phyloP scores from a whole-genome alignment of 1,284 basidiomycete species.

The Rugosomyces carneus region DNA sequence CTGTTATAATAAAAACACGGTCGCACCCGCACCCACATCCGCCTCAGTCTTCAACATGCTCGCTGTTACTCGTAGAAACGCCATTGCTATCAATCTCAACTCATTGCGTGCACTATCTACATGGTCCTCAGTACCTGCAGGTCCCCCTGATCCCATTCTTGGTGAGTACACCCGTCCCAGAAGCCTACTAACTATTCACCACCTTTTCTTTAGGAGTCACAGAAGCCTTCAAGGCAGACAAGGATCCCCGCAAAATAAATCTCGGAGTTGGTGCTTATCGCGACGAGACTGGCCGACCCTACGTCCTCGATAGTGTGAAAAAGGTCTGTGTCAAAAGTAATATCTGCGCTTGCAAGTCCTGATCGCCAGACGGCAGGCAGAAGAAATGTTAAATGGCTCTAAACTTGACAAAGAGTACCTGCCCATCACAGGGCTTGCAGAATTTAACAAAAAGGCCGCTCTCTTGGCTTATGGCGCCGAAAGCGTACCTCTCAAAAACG shows the following conservation, averaged over 20 bases:
- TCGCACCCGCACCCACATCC: conserved; percentile 10
- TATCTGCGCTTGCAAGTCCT: conserved; percentile 3
- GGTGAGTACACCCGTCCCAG: conserved; percentile 41
- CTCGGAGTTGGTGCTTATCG: conserved; percentile 94
- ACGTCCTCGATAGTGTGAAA: conserved; percentile 86
- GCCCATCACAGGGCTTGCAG: conserved; percentile 87
- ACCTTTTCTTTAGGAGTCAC: conserved; percentile 55
- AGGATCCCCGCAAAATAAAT: conserved; percentile 91
- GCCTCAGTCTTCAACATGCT: conserved; percentile 40
- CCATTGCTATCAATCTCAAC: conserved; percentile 27
- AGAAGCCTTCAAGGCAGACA: conserved; percentile 95
- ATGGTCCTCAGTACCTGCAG: conserved; percentile 82
- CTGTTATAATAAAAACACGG: neutral
- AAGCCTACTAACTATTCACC: neutral
- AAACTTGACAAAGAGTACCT: conserved; percentile 96
- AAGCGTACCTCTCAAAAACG: conserved; percentile 68
- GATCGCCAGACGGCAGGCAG: conserved; percentile 51
- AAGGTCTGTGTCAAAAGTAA: conserved; percentile 46
- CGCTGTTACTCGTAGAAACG: conserved; percentile 39
- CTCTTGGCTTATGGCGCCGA: conserved; percentile 90
- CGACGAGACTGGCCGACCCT: conserved; percentile 93
- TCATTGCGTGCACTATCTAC: conserved; percentile 52
- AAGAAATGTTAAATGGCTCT: conserved; percentile 62
- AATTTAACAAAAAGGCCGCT: conserved; percentile 87
- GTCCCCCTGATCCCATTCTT: conserved; percentile 92